Base-by-base conservation (phyloP, 306 rosid genomes). In the Vigna nakashimae region DNA sequence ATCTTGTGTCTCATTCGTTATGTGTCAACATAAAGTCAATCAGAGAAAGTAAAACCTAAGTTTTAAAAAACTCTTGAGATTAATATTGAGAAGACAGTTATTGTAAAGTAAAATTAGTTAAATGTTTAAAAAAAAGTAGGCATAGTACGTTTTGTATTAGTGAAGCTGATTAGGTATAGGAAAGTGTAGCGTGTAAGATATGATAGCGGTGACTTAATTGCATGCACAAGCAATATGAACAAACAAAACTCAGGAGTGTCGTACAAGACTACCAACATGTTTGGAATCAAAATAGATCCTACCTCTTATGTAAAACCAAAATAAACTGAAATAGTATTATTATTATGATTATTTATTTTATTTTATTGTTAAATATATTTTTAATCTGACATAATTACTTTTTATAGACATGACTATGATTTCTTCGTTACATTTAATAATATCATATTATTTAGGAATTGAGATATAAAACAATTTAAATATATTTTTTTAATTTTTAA, bases 181-280 rank as follows among this genome's bases (percentile, higher is more conserved):
- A 30, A 73, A 71, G 79, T 80, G 73, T 82, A 80, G 90, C 92
- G 88, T 89, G 89, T 40, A 86, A 82, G 86, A 65, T 60, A 72
- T 71, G 73, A 80, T 38, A 63, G 79, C 43, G 75, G 60, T 71
- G 77, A 48, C 88, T 83, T 83, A 17, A 67, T 38, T 40, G 62
- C 42, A 42, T 15, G 46, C 4, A 38, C 83, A 82, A 71, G 75
- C 72, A 74, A 78, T 17, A 78, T 22, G 15, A 28, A 69, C 15
- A 50, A 59, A 52, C 24, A 75, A n/a, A n/a, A 77, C 18, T 4
- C 7, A 36, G 14, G 65, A 14, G 73, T 58, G 51, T 20, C 22
- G 22, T 20, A 20, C 22, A 20, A 20, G 22, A 20, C 22, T 20
- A 20, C 22, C 22, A 20, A 20, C 22, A 20, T 20, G 22, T 20